These are phyloP conservation scores for Hortiboletus flavorubellus DNA, from an alignment of 768 basidiomycete species.

Conservation along the genomic window DNA sequence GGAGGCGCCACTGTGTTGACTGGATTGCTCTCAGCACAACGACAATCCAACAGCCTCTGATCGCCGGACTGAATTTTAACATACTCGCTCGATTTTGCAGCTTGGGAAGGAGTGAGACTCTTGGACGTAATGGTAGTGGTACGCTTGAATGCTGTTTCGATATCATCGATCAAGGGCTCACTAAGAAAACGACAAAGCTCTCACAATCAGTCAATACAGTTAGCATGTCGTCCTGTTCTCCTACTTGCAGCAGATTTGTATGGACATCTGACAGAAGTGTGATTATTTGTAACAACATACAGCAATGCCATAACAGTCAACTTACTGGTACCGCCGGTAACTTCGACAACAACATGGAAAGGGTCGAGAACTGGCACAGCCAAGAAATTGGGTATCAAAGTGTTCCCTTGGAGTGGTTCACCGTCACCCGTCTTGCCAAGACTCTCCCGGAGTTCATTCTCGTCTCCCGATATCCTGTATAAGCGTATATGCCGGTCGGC, in stretches of 20 bases:
- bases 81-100: constrained; percentile 11
- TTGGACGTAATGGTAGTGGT: not conserved
- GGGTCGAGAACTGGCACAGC: not conserved
- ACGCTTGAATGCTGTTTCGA: not conserved
- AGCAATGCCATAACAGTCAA: no score
- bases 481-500: not conserved
- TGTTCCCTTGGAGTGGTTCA: not conserved
- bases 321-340: not conserved
- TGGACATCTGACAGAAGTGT: no score
- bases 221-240: no score
- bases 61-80: not conserved
- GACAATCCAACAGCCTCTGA: constrained; percentile 12
- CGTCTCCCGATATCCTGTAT: not conserved
- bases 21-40: not conserved
- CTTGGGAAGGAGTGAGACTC: constrained; percentile 5
- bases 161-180: not conserved
- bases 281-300: no score
- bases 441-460: not conserved
- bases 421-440: not conserved
- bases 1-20: constrained; percentile 1
- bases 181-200: not conserved
- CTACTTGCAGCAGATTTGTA: no score
- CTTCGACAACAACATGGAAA: not conserved
- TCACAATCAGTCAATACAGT: no score
- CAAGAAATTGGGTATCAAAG: not conserved